Evolutionary conservation across 2,329 filamentous ascomycete species (phyloP).

Genomic region (Aschersonia sp.): DNA sequence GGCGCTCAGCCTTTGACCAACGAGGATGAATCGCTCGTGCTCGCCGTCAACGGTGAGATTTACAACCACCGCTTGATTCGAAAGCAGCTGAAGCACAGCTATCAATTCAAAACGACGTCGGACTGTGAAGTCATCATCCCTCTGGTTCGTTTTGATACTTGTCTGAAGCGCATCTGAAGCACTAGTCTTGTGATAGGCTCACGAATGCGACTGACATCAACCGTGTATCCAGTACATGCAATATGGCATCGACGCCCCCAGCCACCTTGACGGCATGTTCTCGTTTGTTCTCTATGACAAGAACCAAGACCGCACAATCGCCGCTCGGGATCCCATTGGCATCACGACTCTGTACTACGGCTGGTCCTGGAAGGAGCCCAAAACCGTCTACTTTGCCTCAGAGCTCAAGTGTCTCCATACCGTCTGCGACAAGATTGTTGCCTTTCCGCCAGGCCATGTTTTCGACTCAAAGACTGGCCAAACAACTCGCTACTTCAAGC

Average conservation of each 20-base stretch:
- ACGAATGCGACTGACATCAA: too few relatives aligned
- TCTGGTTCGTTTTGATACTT: conserved; percentile 44
- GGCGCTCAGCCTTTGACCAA: conserved; percentile 93
- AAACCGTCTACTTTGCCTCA: conserved; percentile 86
- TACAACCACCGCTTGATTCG: conserved; percentile 97
- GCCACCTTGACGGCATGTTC: conserved; percentile 97
- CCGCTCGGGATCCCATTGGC: conserved; percentile 90
- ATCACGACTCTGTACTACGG: conserved; percentile 97
- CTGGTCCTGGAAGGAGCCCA: conserved; percentile 69
- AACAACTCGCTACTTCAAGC: conserved; percentile 79
- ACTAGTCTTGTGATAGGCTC: too few relatives aligned
- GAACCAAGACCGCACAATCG: conserved; percentile 79
- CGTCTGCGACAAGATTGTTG: conserved; percentile 88
- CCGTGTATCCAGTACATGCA: conserved; percentile 58
- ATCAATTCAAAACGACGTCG: conserved; percentile 97
- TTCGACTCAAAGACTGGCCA: conserved; percentile 87
- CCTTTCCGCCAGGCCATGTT: conserved; percentile 89
- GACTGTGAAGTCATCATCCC: conserved; percentile 99
- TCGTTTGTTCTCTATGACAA: conserved; percentile 98
- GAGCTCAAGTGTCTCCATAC: conserved; percentile 88
- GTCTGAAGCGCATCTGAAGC: background rate
- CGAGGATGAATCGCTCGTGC: conserved; percentile 72
- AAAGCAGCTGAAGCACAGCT: conserved; percentile 68
- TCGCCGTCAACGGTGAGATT: conserved; percentile 98
- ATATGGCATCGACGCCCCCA: conserved; percentile 81